A percentile compares a stretch with the other conserved stretches of the same genome.
Conservation (phyloP, 1,284 basidiomycete genomes). For the Irpex sp. region DNA sequence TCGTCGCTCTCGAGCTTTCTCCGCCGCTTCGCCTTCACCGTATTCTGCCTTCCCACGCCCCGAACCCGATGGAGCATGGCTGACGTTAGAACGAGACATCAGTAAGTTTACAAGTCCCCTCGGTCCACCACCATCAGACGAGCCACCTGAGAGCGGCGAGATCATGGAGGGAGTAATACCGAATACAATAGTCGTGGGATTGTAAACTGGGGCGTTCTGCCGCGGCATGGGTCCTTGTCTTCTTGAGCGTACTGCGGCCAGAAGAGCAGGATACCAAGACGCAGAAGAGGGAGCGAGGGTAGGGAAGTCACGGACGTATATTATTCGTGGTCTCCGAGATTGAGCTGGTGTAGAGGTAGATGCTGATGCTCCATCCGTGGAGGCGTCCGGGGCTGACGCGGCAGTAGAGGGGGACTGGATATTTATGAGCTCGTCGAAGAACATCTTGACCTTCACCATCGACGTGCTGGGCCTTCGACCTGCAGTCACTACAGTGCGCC, state of each 20-base stretch:
- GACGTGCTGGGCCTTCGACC: constrained; percentile 33
- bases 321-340: constrained; percentile 53
- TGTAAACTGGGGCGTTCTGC: constrained; percentile 51
- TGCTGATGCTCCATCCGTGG: constrained; percentile 18
- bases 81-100: constrained; percentile 13
- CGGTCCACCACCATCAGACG: constrained; percentile 30
- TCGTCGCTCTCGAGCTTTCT: constrained; percentile 63
- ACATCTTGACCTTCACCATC: constrained; percentile 55
- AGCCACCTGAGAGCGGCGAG: constrained; percentile 13
- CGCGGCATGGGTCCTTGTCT: constrained; percentile 58
- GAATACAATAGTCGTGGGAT: constrained; percentile 78
- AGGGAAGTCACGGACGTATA: constrained; percentile 80
- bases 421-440: constrained; percentile 76
- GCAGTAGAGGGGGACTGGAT: constrained; percentile 35
- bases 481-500: constrained; percentile 28
- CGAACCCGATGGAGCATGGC: constrained; percentile 9
- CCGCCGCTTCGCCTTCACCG: constrained; percentile 61
- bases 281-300: constrained; percentile 70
- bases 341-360: constrained; percentile 16
- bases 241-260: constrained; percentile 71
- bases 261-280: constrained; percentile 76
- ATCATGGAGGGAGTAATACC: constrained; percentile 76
- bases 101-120: constrained; percentile 35
- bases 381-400: not conserved
- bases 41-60: constrained; percentile 43